phyloP scores from a whole-genome alignment of 2,329 filamentous ascomycete species.

The Lasiodiplodia theobromae region DNA sequence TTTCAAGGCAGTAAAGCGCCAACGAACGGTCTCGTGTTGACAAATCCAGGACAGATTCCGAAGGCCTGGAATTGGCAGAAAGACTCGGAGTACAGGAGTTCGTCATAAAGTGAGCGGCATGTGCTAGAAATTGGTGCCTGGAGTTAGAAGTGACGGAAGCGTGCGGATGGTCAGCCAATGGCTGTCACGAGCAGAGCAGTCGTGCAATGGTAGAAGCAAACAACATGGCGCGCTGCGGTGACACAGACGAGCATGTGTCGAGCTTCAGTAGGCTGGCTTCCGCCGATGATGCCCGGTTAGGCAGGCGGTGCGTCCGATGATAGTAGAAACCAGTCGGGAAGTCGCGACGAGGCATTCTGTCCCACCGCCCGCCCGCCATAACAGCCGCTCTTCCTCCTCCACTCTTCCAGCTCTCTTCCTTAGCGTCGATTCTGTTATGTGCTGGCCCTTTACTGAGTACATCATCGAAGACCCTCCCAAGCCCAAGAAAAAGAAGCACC shows the following conservation, averaged over 20 bases:
- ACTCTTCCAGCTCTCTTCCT: background rate
- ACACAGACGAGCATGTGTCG: conserved; percentile 19
- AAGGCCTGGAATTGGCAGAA: background rate
- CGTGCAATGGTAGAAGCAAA: conserved; percentile 17
- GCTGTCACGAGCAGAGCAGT: background rate
- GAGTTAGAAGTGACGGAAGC: background rate
- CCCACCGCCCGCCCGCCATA: background rate
- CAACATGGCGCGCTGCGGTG: background rate
- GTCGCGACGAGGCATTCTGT: background rate
- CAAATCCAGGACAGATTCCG: background rate
- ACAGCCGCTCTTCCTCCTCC: background rate
- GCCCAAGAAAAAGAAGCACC: background rate
- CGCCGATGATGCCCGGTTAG: background rate
- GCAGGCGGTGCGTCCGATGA: background rate
- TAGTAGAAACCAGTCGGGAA: background rate
- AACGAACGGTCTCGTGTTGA: background rate
- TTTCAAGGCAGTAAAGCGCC: too few species aligned
- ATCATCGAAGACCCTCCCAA: conserved; percentile 22
- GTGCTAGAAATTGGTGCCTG: background rate
- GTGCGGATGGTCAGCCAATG: background rate
- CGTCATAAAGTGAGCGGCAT: background rate
- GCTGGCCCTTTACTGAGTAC: conserved; percentile 27
- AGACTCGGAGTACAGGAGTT: background rate
- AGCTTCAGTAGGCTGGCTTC: background rate
- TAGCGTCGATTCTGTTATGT: background rate